phyloP scores from a whole-genome alignment of 208 protist species.

The Trypanosoma scelopori region DNA sequence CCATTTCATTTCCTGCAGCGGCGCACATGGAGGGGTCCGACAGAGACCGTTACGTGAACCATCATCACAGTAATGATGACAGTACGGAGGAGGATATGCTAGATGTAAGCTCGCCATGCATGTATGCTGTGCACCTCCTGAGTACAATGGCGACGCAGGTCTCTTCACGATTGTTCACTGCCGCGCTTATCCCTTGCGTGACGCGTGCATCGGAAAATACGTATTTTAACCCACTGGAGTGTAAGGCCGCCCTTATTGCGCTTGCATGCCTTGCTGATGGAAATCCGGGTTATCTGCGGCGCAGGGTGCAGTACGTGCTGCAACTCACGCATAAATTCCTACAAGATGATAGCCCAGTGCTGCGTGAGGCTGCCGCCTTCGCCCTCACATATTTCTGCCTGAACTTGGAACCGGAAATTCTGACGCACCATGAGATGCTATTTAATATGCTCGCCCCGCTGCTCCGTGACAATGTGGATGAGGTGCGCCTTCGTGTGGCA shows the following conservation, averaged over 20 bases:
- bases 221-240: slow-evolving; percentile 32
- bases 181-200: slow-evolving; percentile 57
- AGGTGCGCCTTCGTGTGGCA: slow-evolving; percentile 65
- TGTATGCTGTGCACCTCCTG: slow-evolving; percentile 68
- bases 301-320: slow-evolving; percentile 71
- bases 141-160: slow-evolving; percentile 53
- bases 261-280: slow-evolving; percentile 70
- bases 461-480: slow-evolving; percentile 59
- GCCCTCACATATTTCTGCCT: slow-evolving; percentile 69
- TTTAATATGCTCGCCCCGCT: slow-evolving; percentile 72
- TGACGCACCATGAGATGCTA: slow-evolving; percentile 64
- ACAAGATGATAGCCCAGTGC: slow-evolving; percentile 45
- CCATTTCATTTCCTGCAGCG: slow-evolving; percentile 56
- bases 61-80: slow-evolving; percentile 23
- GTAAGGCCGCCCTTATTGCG: slow-evolving; percentile 78
- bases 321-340: slow-evolving; percentile 50
- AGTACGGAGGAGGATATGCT: slow-evolving; percentile 60
- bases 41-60: slow-evolving; percentile 14
- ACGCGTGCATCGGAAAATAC: slow-evolving; percentile 42
- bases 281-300: slow-evolving; percentile 65
- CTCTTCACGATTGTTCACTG: slow-evolving; percentile 56
- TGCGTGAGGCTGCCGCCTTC: slow-evolving; percentile 76
- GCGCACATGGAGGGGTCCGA: slow-evolving; percentile 31
- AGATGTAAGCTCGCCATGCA: slow-evolving; percentile 58
- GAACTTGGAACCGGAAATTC: slow-evolving; percentile 85